Evolutionary conservation across 495 filamentous ascomycete genomes (phyloP).

Genomic region (Aspergillus affinis): DNA sequence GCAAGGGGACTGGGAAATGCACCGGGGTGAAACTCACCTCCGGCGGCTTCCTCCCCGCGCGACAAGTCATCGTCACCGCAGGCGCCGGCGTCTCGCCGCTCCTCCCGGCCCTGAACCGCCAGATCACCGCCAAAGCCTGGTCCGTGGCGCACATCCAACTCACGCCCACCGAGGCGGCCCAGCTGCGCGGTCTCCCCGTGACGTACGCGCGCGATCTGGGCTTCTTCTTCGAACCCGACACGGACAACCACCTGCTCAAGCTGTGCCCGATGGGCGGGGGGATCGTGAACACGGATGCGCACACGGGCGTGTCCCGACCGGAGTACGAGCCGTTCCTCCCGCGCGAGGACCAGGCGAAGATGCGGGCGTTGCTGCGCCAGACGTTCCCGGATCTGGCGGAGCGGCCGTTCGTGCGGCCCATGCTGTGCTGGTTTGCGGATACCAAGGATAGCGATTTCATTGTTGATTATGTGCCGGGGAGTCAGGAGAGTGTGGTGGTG

Average conservation of each 20-base stretch:
- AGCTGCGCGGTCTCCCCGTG: conserved; percentile 53
- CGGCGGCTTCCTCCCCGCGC: conserved; percentile 36
- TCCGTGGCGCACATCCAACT: conserved; percentile 56
- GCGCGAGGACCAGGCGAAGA: conserved; percentile 43
- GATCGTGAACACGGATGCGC: conserved; percentile 48
- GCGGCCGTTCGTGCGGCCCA: conserved; percentile 46
- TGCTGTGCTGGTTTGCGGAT: conserved; percentile 59
- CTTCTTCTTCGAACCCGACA: conserved; percentile 61
- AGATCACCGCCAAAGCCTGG: conserved; percentile 51
- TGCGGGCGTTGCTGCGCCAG: conserved; percentile 47
- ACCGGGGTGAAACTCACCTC: conserved; percentile 38
- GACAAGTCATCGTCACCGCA: conserved; percentile 42
- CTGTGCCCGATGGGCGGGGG: conserved; percentile 54
- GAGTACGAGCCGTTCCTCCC: conserved; percentile 46
- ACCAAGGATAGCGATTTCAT: conserved; percentile 55
- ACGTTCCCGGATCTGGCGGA: conserved; percentile 50
- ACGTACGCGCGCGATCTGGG: conserved; percentile 56
- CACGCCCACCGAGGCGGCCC: conserved; percentile 47
- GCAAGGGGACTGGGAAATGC: conserved; percentile 5
- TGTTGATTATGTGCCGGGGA: conserved; percentile 53
- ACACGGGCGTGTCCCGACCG: conserved; percentile 32
- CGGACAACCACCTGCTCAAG: conserved; percentile 52
- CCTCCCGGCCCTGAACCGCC: conserved; percentile 37
- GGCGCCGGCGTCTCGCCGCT: conserved; percentile 41
- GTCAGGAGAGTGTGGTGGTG: conserved; percentile 41